These are phyloP conservation scores for Cronartium ribicola DNA, from an alignment of 1,284 basidiomycete genomes.

Conservation along the genomic window DNA sequence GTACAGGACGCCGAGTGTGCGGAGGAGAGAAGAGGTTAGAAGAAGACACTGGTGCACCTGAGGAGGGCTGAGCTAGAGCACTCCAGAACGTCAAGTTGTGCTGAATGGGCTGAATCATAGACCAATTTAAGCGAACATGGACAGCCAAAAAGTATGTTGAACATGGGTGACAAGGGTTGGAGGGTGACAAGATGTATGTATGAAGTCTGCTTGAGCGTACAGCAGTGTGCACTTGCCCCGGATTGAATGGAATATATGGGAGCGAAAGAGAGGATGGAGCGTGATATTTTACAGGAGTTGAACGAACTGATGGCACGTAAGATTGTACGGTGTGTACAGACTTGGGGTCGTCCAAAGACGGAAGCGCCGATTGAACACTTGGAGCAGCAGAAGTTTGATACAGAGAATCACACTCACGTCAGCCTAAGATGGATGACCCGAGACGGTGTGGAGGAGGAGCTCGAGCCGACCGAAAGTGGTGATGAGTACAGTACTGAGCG, in stretches of 20 bases:
- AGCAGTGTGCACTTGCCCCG: background rate
- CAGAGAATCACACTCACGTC: slow-evolving; percentile 2
- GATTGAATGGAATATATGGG: background rate
- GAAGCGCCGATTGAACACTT: background rate
- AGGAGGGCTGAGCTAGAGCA: background rate
- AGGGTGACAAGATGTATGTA: no score
- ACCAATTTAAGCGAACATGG: background rate
- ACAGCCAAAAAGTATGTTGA: background rate
- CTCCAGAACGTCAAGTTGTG: background rate
- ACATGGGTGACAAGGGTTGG: no score
- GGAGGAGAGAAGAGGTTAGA: background rate
- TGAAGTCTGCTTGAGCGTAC: background rate
- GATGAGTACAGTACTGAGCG: no score
- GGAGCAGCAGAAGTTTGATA: slow-evolving; percentile 6
- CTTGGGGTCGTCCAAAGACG: background rate
- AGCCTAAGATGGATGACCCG: slow-evolving; percentile 1
- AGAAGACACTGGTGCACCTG: background rate
- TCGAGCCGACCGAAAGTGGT: background rate
- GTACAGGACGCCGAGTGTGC: background rate
- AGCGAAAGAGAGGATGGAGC: background rate
- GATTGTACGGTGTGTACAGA: no score
- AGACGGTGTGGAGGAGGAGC: background rate
- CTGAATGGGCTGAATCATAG: background rate
- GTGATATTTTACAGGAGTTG: background rate
- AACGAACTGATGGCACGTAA: no score